Conservation (phyloP, 139 green algal species). For the Asterochloris erici region DNA sequence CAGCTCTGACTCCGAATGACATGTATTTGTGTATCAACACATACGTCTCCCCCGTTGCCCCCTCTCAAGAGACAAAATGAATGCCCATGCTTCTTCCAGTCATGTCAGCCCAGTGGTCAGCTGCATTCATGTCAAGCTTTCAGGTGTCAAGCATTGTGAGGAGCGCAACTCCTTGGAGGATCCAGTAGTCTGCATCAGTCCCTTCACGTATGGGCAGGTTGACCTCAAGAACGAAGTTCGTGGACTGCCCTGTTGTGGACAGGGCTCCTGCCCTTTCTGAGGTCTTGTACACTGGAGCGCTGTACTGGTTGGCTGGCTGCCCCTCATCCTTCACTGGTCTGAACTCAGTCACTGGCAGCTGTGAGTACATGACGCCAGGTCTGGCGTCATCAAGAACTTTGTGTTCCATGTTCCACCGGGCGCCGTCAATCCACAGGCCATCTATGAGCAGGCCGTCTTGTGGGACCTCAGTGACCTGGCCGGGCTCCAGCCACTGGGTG, state of each 20-base stretch:
- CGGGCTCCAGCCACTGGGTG: slow-evolving; percentile 15
- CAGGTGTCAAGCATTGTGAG: slow-evolving; percentile 69
- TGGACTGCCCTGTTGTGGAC: slow-evolving; percentile 75
- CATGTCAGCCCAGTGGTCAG: too few species aligned
- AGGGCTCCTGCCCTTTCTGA: slow-evolving; percentile 68
- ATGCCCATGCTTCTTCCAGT: too few species aligned
- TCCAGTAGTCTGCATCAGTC: slow-evolving; percentile 63
- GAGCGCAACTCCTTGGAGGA: slow-evolving; percentile 74
- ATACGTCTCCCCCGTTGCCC: too few species aligned
- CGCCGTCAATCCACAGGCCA: slow-evolving; percentile 78
- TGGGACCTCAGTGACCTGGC: slow-evolving; percentile 29
- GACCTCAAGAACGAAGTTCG: slow-evolving; percentile 77
- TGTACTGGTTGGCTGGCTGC: slow-evolving; percentile 51
- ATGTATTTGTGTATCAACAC: too few species aligned
- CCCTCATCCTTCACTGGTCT: slow-evolving; percentile 36
- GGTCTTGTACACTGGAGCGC: slow-evolving; percentile 86
- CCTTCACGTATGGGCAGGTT: slow-evolving; percentile 54
- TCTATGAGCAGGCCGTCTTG: slow-evolving; percentile 69
- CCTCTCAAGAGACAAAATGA: too few species aligned
- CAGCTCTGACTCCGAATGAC: too few species aligned
- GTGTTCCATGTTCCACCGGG: slow-evolving; percentile 46
- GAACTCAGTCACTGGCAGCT: slow-evolving; percentile 78
- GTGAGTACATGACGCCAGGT: slow-evolving; percentile 66
- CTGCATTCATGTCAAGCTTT: not conserved
- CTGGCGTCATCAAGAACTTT: slow-evolving; percentile 53